Evolutionary conservation across 495 filamentous ascomycete genomes (phyloP), one percentile per base, ranked within the genome.

Genomic region (Penicillium coffeae): DNA sequence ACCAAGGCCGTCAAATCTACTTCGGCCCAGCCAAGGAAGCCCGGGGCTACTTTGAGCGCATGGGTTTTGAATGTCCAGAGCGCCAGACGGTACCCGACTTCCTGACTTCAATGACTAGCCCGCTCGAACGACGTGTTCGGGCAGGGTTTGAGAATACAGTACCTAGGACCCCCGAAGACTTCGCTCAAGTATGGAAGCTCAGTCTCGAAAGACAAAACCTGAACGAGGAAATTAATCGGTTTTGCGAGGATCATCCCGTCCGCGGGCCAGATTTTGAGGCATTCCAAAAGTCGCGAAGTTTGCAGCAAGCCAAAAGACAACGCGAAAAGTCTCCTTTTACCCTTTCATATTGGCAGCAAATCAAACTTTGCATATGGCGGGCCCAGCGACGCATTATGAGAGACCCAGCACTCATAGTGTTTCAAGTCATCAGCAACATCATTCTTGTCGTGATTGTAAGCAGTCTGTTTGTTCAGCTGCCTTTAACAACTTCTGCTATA

Each of bases 1-100:
- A 93, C 57, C 86, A 91, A 61, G 88, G 88, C 16, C 79, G 84
- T 27, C 87, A 92, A 58, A 92, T 93, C 50, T 92, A 83, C 66
- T 92, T 90, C 52, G 88, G 88, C 3, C 68, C 64, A n/a, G 77
- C 81, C 5, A 54, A 64, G 42, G 71, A 72, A 21, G 88, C 87
- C 7, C 84, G 75, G 55, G 73, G 76, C 33, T 91, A 82, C 64
- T 91, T 92, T 48, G 60, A 79, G 41, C 67, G 85, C 34, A 80
- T 93, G 58, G 88, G 88, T 20, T 93, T 89, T 59, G 70, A 83
- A 14, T 88, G 85, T 51, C 84, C 85, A 1, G 68, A 77, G n/a
- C 80, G 88, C 48, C 80, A 86, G 53, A 90, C 86, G 1, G 86
- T 83, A 0, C 82, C 85, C 19, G 88, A 93, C 56, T 93, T 89